Evolutionary conservation across 148 eudicot genomes (phyloP).

Genomic region (Spergularia marina): DNA sequence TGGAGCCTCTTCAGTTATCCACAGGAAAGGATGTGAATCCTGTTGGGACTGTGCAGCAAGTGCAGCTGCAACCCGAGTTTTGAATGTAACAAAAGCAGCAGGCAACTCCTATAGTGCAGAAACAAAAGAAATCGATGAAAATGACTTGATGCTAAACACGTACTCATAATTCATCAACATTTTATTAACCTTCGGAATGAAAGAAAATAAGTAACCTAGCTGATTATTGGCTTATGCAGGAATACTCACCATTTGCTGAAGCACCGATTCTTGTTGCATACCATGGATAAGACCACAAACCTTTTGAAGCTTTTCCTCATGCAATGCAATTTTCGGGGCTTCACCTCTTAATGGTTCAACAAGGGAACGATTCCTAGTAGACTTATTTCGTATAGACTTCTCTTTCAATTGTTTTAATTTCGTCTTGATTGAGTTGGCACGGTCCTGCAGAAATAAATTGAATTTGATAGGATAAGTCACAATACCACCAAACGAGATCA

Average conservation of each 20-base stretch:
- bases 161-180: neutral
- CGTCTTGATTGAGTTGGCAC: conserved; percentile 38
- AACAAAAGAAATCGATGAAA: neutral
- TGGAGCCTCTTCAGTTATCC: conserved; percentile 88
- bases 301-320: conserved; percentile 52
- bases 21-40: conserved; percentile 67
- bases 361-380: conserved; percentile 19
- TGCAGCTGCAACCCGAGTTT: conserved; percentile 65
- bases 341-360: conserved; percentile 38
- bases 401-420: conserved; percentile 50
- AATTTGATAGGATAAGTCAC: conserved; percentile 2
- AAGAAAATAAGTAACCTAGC: neutral
- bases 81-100: conserved; percentile 88
- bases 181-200: neutral
- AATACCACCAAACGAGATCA: neutral
- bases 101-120: conserved; percentile 59
- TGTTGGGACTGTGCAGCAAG: conserved; percentile 85
- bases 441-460: conserved; percentile 37
- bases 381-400: conserved; percentile 31
- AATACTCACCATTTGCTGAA: conserved; percentile 53
- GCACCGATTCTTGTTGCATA: conserved; percentile 41
- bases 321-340: conserved; percentile 41
- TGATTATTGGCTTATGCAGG: too few relatives aligned
- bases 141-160: neutral
- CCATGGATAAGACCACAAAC: conserved; percentile 36